phyloP scores from a whole-genome alignment of 2,329 filamentous ascomycete species.

The Fusarium fujikuroi region DNA sequence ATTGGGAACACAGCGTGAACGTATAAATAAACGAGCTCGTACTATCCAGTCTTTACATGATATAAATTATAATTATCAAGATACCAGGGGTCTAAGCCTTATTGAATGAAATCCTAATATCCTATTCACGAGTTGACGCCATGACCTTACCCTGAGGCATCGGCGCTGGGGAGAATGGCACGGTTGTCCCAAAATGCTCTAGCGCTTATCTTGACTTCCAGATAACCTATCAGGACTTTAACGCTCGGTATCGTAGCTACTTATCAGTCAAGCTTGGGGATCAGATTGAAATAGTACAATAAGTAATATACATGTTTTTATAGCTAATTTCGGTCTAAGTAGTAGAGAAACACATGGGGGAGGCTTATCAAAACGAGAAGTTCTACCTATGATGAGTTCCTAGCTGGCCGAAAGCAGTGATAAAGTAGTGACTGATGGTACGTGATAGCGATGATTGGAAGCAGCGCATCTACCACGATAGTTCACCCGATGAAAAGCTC shows the following conservation, averaged over 20 bases:
- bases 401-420: fast-evolving
- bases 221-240: background rate
- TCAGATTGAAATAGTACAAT: too few relatives aligned
- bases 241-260: background rate
- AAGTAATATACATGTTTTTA: fast-evolving
- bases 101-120: background rate
- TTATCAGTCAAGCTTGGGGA: background rate
- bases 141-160: background rate
- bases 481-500: background rate
- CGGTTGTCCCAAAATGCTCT: background rate
- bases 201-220: background rate
- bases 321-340: fast-evolving
- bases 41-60: fast-evolving
- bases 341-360: fast-evolving
- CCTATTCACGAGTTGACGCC: fast-evolving
- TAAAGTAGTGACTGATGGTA: background rate
- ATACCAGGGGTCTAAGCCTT: too few relatives aligned
- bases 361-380: fast-evolving
- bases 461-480: background rate
- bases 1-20: background rate
- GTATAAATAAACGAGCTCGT: background rate
- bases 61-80: too few relatives aligned
- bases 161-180: too few relatives aligned
- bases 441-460: background rate
- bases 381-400: fast-evolving